phyloP scores from a whole-genome alignment of 2,329 filamentous ascomycete genomes.

The Huntiella savannae region DNA sequence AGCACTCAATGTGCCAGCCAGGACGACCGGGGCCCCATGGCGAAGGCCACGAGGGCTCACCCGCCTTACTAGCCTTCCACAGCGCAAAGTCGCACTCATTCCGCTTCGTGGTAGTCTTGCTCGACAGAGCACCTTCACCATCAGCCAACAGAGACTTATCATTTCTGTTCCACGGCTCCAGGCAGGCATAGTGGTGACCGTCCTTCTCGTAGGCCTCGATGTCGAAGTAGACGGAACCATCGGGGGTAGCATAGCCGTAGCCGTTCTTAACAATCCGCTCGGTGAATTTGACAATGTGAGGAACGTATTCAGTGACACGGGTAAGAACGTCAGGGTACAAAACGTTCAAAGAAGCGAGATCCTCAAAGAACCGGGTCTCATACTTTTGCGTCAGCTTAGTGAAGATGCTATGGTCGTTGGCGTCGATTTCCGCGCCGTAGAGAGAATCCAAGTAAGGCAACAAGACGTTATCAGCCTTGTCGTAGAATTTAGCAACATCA shows the following conservation, averaged over 20 bases:
- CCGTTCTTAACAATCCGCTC: slow-evolving; percentile 66
- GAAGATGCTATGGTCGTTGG: slow-evolving; percentile 53
- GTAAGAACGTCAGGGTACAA: slow-evolving; percentile 65
- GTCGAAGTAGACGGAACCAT: slow-evolving; percentile 89
- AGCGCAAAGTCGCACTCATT: slow-evolving; percentile 72
- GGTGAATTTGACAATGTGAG: slow-evolving; percentile 72
- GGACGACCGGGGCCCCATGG: slow-evolving; percentile 76
- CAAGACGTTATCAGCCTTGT: slow-evolving; percentile 45
- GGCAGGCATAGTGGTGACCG: slow-evolving; percentile 67
- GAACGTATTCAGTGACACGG: slow-evolving; percentile 80
- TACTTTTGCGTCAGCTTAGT: slow-evolving; percentile 71
- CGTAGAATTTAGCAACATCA: slow-evolving; percentile 29
- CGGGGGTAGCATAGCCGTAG: slow-evolving; percentile 55
- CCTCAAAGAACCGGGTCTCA: slow-evolving; percentile 71
- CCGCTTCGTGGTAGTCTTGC: slow-evolving; percentile 45
- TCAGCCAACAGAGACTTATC: slow-evolving; percentile 72
- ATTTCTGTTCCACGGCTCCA: slow-evolving; percentile 70
- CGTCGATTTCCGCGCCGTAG: slow-evolving; percentile 42
- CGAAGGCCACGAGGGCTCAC: slow-evolving; percentile 78
- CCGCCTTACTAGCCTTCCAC: slow-evolving; percentile 83
- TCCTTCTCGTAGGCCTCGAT: slow-evolving; percentile 68
- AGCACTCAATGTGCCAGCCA: slow-evolving; percentile 96
- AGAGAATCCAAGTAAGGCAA: slow-evolving; percentile 64
- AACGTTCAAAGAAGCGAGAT: slow-evolving; percentile 76
- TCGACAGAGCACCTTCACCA: slow-evolving; percentile 66